Evolutionary conservation across 768 basidiomycete species (phyloP), one percentile per base, ranked within the genome.

Genomic region (Lanmaoa pseudosensibilis): DNA sequence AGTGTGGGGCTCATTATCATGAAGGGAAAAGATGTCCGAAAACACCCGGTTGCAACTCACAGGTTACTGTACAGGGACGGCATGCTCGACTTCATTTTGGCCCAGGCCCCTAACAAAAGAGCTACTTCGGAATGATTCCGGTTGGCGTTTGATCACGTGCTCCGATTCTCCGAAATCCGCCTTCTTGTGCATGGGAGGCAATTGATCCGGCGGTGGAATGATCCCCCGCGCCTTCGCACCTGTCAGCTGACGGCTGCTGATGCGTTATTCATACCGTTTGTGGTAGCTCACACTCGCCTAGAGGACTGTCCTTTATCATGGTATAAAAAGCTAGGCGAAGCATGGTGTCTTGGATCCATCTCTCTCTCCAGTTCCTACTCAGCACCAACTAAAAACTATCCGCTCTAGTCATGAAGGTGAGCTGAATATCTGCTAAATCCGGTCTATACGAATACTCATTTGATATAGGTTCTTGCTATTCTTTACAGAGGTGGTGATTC

Each of bases 401-500:
- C 6, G 7, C 45, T 50, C 40, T 30, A 56, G 68, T 34, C 60
- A 81, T 81, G 80, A 81, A 81, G 79, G 80, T 78, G 50, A 36
- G 25, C 32, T 34, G 19, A 25, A 36, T 12, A 11, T 30, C 5
- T 23, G 49, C 39, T 16, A 23, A 45, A 21, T 43, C 38, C 5
- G 10, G 21, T 4, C 25, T 18, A 36, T 19, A 21, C 19, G 44
- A 40, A 47, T 47, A 38, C 57, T 60, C 15, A 60, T 43, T 16
- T 21, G 27, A 34, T 38, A 10, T 46, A 90, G 86, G 74, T 91
- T 64, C 80, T 92, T 46, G 86, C 86, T 67, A 85, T 90, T 65
- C 79, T 90, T 46, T 90, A 89, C 75, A 78, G 80, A 59, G 90
- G 89, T 65, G 80, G 78, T 66, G 64, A 83, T 57, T 83, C 87